Conservation (phyloP, 257 asterid species). For the Jaltomata sinuosa region DNA sequence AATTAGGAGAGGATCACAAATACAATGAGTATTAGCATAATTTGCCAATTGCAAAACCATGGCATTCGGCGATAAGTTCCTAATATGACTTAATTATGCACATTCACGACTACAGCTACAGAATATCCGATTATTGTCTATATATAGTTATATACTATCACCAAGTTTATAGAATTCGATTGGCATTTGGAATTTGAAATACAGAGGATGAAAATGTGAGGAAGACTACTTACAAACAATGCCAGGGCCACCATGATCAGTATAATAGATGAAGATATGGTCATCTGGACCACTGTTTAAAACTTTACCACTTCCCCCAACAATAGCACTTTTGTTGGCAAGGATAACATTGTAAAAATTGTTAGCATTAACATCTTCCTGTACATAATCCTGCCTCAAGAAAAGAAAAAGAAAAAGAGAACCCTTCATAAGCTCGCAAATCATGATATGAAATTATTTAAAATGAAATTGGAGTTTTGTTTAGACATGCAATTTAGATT, state of each 20-base stretch:
- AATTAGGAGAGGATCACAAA: neutral
- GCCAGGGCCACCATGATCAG: slow-evolving; percentile 98
- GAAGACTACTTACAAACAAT: slow-evolving; percentile 49
- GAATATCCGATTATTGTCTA: no score
- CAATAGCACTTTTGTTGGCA: slow-evolving; percentile 61
- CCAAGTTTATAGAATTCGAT: no score
- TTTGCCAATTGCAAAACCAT: neutral
- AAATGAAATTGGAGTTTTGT: no score
- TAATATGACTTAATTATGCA: neutral
- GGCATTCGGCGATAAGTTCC: neutral
- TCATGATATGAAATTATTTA: no score
- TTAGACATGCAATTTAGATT: no score
- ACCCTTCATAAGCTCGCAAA: neutral
- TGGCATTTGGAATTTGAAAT: neutral
- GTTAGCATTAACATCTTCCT: slow-evolving; percentile 51
- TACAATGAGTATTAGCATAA: neutral
- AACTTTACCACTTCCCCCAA: slow-evolving; percentile 93
- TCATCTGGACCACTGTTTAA: slow-evolving; percentile 86
- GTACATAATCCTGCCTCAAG: slow-evolving; percentile 69
- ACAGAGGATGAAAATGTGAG: neutral
- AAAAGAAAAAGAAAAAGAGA: neutral
- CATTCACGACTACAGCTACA: no score
- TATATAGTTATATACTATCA: no score
- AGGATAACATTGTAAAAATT: slow-evolving; percentile 72
- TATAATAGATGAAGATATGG: slow-evolving; percentile 66